A percentile compares a stretch with the other conserved stretches of the same genome.
These are phyloP conservation scores for Tricholoma hemisulphureum DNA, from an alignment of 768 basidiomycete species.

Conservation along the genomic window DNA sequence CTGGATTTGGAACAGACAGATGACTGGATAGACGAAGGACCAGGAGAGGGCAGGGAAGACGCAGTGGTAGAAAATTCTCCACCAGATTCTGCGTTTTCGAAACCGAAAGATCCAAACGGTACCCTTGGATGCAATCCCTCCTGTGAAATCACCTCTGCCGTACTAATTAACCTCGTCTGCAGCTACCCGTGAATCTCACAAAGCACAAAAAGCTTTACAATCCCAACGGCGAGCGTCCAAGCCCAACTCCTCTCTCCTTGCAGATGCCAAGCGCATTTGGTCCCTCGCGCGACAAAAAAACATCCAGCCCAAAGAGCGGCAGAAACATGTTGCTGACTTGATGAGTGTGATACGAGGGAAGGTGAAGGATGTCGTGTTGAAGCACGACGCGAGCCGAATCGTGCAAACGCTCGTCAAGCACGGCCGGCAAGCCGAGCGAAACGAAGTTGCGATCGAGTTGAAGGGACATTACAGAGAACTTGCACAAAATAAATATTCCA, in stretches of 20 bases:
- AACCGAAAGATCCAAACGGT: conserved; percentile 62
- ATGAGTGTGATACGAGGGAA: conserved; percentile 77
- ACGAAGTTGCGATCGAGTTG: conserved; percentile 80
- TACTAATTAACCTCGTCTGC: conserved; percentile 1
- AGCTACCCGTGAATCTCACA: conserved; percentile 71
- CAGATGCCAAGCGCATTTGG: conserved; percentile 77
- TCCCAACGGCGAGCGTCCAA: conserved; percentile 75
- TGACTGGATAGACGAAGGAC: conserved; percentile 29
- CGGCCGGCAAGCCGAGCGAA: conserved; percentile 70
- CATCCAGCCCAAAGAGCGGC: conserved; percentile 66
- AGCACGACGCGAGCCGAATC: conserved; percentile 89
- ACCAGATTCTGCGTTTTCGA: conserved; percentile 17
- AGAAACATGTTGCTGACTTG: conserved; percentile 69
- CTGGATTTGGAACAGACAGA: conserved; percentile 34
- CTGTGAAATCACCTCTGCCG: too few species aligned
- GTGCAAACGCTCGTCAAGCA: conserved; percentile 81
- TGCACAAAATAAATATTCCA: conserved; percentile 87
- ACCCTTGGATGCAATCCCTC: too few species aligned
- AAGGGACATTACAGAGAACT: conserved; percentile 77
- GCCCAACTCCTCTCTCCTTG: conserved; percentile 69
- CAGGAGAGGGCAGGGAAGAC: conserved; percentile 30
- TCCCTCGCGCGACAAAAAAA: conserved; percentile 71
- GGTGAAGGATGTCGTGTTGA: conserved; percentile 83
- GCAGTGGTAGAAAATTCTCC: conserved; percentile 31
- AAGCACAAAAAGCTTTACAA: conserved; percentile 62